Percentiles rank a stretch among this genome's conserved stretches.
These are phyloP conservation scores for Harringtonia lauricola DNA, from an alignment of 2,329 filamentous ascomycete species.

Conservation along the genomic window DNA sequence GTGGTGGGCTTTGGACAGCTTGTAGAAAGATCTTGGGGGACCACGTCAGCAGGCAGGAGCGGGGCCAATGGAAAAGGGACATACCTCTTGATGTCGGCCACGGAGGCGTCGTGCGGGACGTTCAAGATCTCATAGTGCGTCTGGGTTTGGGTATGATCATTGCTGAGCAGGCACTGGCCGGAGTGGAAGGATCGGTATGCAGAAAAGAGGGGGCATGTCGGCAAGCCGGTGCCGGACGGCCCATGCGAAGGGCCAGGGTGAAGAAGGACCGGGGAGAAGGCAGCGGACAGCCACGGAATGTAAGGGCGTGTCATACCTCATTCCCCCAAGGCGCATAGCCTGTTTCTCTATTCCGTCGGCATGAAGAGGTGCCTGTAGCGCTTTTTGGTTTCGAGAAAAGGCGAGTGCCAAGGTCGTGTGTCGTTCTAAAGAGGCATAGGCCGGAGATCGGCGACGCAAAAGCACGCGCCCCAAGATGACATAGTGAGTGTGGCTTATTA, in stretches of 20 bases:
- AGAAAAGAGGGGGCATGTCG: neutral
- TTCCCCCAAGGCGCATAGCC: slow-evolving; percentile 21
- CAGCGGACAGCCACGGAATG: slow-evolving; percentile 17
- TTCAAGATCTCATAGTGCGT: slow-evolving; percentile 79
- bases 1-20: slow-evolving; percentile 83
- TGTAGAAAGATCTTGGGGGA: slow-evolving; percentile 73
- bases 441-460: too few species aligned
- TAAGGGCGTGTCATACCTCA: slow-evolving; percentile 52
- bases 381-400: neutral
- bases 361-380: neutral
- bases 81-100: slow-evolving; percentile 75
- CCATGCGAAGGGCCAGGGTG: neutral
- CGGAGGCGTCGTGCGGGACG: slow-evolving; percentile 57
- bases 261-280: slow-evolving; percentile 7
- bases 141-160: slow-evolving; percentile 19
- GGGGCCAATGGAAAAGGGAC: neutral
- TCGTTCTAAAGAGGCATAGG: neutral
- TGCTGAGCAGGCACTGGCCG: slow-evolving; percentile 14
- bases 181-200: slow-evolving; percentile 15
- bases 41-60: neutral
- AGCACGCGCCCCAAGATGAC: neutral
- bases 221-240: neutral
- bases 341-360: neutral
- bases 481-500: neutral
- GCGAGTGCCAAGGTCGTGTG: neutral